Conservation (phyloP, 2,329 filamentous ascomycete genomes). For the Fusarium dimerum region DNA sequence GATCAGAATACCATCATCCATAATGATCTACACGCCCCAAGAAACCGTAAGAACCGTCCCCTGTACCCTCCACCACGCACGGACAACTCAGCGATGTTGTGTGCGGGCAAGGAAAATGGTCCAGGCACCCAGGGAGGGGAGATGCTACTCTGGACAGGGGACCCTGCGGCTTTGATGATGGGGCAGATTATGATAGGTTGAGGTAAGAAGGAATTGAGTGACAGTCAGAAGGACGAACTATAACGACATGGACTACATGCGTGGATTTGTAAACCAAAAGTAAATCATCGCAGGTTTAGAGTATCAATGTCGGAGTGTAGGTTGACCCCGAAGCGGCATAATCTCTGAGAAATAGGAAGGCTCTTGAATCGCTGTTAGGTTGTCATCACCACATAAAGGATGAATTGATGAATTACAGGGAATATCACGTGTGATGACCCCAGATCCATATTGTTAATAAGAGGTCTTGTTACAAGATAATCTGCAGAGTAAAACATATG, state of each 20-base stretch:
- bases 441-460: too few species aligned
- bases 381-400: too few species aligned
- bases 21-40: constrained; percentile 17
- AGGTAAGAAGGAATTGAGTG: constrained; percentile 5
- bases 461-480: too few species aligned
- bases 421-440: too few species aligned
- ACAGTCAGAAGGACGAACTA: constrained; percentile 11
- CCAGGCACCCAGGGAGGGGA: constrained; percentile 24
- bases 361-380: too few species aligned
- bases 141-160: constrained; percentile 20
- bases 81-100: constrained; percentile 33
- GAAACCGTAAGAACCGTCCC: constrained; percentile 1
- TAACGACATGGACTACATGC: constrained; percentile 4
- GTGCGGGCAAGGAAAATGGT: constrained; percentile 21
- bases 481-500: too few species aligned
- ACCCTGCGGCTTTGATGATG: constrained; percentile 38
- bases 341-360: too few species aligned
- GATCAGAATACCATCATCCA: not conserved
- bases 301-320: too few species aligned
- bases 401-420: too few species aligned
- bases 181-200: constrained; percentile 44
- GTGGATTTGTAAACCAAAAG: too few species aligned
- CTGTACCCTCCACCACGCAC: constrained; percentile 33
- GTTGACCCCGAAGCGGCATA: too few species aligned
- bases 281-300: too few species aligned